phyloP scores from a whole-genome alignment of 768 basidiomycete genomes.

The Mycena alexandri region DNA sequence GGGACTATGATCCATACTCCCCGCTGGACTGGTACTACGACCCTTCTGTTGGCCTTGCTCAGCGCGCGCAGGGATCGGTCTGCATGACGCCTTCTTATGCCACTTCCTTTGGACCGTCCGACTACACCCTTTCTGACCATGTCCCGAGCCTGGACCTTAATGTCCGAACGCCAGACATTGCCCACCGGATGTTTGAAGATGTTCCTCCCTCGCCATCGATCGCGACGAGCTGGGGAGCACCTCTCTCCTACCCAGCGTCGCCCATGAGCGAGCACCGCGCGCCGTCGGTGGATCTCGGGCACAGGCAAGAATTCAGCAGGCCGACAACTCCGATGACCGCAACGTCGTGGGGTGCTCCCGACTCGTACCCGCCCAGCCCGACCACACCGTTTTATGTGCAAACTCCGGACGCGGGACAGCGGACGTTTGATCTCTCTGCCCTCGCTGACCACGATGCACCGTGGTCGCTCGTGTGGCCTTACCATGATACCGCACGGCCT shows the following conservation, averaged over 20 bases:
- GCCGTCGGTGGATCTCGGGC: slow-evolving; percentile 63
- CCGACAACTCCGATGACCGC: slow-evolving; percentile 60
- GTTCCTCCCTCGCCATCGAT: slow-evolving; percentile 64
- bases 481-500: slow-evolving; percentile 37
- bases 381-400: slow-evolving; percentile 49
- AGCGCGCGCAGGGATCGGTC: slow-evolving; percentile 69
- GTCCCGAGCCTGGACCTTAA: slow-evolving; percentile 45
- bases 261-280: slow-evolving; percentile 44
- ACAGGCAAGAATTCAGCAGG: slow-evolving; percentile 56
- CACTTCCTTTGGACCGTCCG: slow-evolving; percentile 70
- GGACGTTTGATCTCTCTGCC: slow-evolving; percentile 46
- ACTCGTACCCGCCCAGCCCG: slow-evolving; percentile 57
- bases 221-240: slow-evolving; percentile 61
- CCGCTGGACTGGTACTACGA: slow-evolving; percentile 53
- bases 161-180: slow-evolving; percentile 71
- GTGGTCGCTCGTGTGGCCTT: slow-evolving; percentile 52
- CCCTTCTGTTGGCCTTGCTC: slow-evolving; percentile 69
- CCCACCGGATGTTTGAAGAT: slow-evolving; percentile 66
- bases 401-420: slow-evolving; percentile 58
- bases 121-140: slow-evolving; percentile 58
- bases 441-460: slow-evolving; percentile 30
- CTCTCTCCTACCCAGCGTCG: slow-evolving; percentile 50
- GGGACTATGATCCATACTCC: slow-evolving; percentile 56
- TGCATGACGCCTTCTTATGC: slow-evolving; percentile 64
- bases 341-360: slow-evolving; percentile 65